Conservation (phyloP, 2,329 filamentous ascomycete species). For the Aspergillus neoniger region DNA sequence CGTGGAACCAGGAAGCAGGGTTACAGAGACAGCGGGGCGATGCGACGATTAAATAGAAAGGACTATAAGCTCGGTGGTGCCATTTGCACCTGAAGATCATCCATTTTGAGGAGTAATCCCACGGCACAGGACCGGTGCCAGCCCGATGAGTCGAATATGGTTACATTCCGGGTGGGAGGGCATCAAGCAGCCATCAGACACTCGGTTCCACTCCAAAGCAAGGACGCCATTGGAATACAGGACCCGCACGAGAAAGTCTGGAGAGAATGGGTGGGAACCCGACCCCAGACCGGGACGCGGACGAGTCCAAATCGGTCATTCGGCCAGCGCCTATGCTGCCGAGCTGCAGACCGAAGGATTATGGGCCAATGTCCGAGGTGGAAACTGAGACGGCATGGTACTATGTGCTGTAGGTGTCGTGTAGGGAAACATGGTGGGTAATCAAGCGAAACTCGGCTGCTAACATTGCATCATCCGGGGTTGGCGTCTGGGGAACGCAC, state of each 20-base stretch:
- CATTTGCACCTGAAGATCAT: conserved; percentile 10
- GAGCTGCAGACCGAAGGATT: conserved; percentile 2
- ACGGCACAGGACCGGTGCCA: neutral
- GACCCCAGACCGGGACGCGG: neutral
- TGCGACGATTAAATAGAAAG: neutral
- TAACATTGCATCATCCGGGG: neutral
- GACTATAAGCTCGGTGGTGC: neutral
- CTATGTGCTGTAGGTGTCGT: neutral
- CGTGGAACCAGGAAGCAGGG: neutral
- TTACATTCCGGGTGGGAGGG: conserved; percentile 26
- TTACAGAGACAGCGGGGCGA: neutral
- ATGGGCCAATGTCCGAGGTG: neutral
- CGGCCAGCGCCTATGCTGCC: neutral
- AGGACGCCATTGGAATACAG: neutral
- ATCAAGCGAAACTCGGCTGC: neutral
- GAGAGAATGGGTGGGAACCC: neutral
- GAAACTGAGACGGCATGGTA: neutral
- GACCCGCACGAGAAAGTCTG: conserved; percentile 4
- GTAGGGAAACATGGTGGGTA: too few relatives aligned
- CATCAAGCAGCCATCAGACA: neutral
- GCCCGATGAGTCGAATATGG: conserved; percentile 18
- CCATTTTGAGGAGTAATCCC: neutral
- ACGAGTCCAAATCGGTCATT: neutral
- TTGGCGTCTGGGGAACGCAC: neutral
- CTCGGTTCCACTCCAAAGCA: neutral